phyloP scores from a whole-genome alignment of 768 basidiomycete genomes.

The Macrolepiota albuminosa region DNA sequence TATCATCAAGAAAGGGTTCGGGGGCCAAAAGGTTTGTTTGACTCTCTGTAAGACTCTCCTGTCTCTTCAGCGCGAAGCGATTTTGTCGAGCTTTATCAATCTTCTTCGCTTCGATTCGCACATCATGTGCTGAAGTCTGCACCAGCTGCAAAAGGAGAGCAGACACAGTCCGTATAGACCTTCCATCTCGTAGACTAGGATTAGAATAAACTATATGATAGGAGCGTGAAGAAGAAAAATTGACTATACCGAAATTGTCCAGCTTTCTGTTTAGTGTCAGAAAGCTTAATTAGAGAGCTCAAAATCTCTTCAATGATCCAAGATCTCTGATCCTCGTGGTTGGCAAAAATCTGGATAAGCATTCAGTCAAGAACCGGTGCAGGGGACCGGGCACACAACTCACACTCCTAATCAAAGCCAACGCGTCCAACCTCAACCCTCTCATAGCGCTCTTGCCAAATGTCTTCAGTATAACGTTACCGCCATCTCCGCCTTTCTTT shows the following conservation, averaged over 20 bases:
- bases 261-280: conserved; percentile 85
- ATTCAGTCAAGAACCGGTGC: neutral
- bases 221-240: neutral
- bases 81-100: conserved; percentile 62
- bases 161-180: conserved; percentile 89
- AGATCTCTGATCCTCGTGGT: conserved; percentile 83
- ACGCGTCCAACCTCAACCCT: conserved; percentile 72
- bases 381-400: conserved; percentile 22
- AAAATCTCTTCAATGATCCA: conserved; percentile 99
- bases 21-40: conserved; percentile 24
- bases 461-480: conserved; percentile 55
- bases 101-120: conserved; percentile 62
- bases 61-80: conserved; percentile 53
- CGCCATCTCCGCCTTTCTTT: conserved; percentile 55
- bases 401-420: conserved; percentile 83
- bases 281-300: conserved; percentile 82
- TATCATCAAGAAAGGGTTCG: conserved; percentile 60
- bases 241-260: conserved; percentile 73
- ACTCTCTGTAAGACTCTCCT: conserved; percentile 56
- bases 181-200: conserved; percentile 79
- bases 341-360: conserved; percentile 76
- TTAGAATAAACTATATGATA: neutral
- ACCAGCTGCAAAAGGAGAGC: conserved; percentile 94
- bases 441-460: conserved; percentile 80
- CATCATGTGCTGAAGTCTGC: conserved; percentile 89